Conservation (phyloP, 805 yeast genomes). For the Metschnikowia kofuensis region DNA sequence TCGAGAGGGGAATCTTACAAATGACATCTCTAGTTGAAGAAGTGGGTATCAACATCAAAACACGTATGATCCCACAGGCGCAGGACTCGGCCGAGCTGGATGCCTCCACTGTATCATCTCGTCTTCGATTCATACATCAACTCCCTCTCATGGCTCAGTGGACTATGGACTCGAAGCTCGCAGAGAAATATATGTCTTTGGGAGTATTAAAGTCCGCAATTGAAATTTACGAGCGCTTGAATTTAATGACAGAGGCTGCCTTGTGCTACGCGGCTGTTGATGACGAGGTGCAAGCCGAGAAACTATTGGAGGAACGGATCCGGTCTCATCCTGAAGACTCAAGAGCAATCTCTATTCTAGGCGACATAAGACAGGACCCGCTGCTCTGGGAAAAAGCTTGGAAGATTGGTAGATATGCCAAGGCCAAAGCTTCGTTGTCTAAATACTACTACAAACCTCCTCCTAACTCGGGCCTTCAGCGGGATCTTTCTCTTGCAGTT, state of each 20-base stretch:
- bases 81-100: conserved; percentile 24
- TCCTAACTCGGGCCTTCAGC: conserved; percentile 44
- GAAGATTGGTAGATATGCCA: conserved; percentile 77
- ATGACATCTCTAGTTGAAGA: conserved; percentile 91
- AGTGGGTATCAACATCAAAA: conserved; percentile 62
- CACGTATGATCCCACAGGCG: conserved; percentile 51
- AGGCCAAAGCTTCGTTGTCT: conserved; percentile 83
- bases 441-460: conserved; percentile 71
- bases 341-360: conserved; percentile 77
- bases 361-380: conserved; percentile 81
- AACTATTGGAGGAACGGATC: conserved; percentile 54
- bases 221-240: conserved; percentile 79
- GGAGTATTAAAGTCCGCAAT: conserved; percentile 86
- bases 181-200: conserved; percentile 80
- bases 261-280: conserved; percentile 87
- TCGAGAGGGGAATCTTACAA: conserved; percentile 91
- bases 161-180: conserved; percentile 77
- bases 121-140: conserved; percentile 69
- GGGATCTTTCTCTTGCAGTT: conserved; percentile 54
- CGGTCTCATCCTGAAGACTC: conserved; percentile 67
- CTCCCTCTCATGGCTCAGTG: conserved; percentile 80
- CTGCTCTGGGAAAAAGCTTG: conserved; percentile 79
- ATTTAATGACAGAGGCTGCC: conserved; percentile 79
- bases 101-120: conserved; percentile 41
- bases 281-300: conserved; percentile 62